These are phyloP conservation scores for Naganishia vishniacii DNA, from an alignment of 768 basidiomycete genomes.

Conservation along the genomic window DNA sequence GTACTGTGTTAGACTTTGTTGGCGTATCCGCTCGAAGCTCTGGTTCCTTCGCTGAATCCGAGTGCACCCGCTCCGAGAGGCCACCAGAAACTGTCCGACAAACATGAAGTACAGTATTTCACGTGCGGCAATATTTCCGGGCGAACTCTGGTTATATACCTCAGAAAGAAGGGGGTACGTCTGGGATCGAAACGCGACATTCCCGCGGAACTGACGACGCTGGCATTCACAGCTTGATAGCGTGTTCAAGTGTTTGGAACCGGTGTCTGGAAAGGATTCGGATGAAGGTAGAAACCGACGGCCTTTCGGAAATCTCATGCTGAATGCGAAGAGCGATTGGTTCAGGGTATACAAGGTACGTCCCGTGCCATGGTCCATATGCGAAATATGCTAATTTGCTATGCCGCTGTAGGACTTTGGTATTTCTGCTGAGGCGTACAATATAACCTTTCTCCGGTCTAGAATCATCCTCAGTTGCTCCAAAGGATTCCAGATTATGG, in stretches of 20 bases:
- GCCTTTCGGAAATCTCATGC: constrained; percentile 39
- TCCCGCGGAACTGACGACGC: not conserved
- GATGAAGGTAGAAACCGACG: constrained; percentile 51
- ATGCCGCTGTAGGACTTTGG: constrained; percentile 64
- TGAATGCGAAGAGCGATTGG: constrained; percentile 82
- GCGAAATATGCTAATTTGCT: not conserved
- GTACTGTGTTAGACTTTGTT: constrained; percentile 61
- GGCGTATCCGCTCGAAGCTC: constrained; percentile 90
- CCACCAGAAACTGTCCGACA: constrained; percentile 84
- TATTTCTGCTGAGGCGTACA: constrained; percentile 82
- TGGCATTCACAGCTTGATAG: constrained; percentile 62
- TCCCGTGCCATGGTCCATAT: constrained; percentile 30
- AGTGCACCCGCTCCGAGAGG: constrained; percentile 65
- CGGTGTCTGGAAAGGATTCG: constrained; percentile 81
- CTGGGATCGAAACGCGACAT: not conserved
- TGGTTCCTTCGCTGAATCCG: constrained; percentile 74
- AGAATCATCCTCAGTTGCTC: constrained; percentile 80
- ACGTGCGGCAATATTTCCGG: constrained; percentile 80
- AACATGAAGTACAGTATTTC: constrained; percentile 92
- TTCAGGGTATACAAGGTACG: constrained; percentile 77
- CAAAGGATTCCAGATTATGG: constrained; percentile 97
- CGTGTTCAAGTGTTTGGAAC: constrained; percentile 95
- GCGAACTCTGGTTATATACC: constrained; percentile 84
- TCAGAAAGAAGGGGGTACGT: constrained; percentile 83
- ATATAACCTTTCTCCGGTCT: constrained; percentile 85